A percentile compares a stretch with the other conserved stretches of the same genome.
These are phyloP conservation scores for Daldinia sp. DNA, from an alignment of 2,329 filamentous ascomycete genomes.

Conservation along the genomic window DNA sequence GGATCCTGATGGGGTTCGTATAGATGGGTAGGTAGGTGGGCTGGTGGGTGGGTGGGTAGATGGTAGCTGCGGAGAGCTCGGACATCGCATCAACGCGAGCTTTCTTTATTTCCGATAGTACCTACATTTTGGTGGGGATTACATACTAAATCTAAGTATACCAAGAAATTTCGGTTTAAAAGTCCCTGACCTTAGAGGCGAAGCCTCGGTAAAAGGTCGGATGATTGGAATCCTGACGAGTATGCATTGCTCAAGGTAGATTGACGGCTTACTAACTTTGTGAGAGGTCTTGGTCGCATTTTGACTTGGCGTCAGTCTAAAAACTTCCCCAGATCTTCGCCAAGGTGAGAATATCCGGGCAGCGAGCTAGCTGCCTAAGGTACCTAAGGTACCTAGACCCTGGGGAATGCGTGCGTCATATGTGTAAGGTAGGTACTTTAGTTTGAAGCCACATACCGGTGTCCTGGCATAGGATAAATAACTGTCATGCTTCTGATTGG, in stretches of 20 bases:
- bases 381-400: background rate
- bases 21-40: too few species aligned
- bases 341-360: slow-evolving; percentile 19
- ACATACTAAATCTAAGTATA: too few species aligned
- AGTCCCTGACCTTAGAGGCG: too few species aligned
- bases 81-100: too few species aligned
- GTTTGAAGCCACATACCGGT: slow-evolving; percentile 5
- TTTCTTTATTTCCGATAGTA: too few species aligned
- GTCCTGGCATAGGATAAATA: slow-evolving; percentile 16
- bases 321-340: slow-evolving; percentile 9
- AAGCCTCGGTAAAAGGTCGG: background rate
- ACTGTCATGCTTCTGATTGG: slow-evolving; percentile 9
- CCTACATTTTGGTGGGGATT: too few species aligned
- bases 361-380: background rate
- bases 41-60: too few species aligned
- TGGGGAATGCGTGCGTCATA: slow-evolving; percentile 4
- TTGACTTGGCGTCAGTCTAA: slow-evolving; percentile 1
- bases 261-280: background rate
- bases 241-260: background rate
- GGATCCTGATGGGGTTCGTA: too few species aligned
- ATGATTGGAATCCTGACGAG: background rate
- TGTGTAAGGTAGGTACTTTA: too few species aligned
- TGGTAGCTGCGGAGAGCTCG: too few species aligned
- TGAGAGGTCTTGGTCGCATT: slow-evolving; percentile 2
- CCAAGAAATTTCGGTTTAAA: too few species aligned